Percentiles rank a stretch among this genome's conserved stretches.
phyloP scores from a whole-genome alignment of 768 basidiomycete species.

The Hypholoma sublateritium region DNA sequence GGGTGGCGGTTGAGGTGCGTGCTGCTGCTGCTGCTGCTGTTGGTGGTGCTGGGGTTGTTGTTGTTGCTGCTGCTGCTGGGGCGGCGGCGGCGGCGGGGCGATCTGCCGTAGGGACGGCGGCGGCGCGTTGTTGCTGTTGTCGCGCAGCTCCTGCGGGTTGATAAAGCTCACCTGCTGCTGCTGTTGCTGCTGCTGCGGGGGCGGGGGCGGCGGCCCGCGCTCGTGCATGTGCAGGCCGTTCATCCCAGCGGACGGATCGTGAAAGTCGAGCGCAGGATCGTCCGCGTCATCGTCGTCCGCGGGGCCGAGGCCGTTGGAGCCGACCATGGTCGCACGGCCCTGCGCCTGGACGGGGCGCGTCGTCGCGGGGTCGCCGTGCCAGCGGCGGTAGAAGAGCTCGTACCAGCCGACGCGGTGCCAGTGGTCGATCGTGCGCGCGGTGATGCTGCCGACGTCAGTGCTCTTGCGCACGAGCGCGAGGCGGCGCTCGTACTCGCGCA shows the following conservation, averaged over 20 bases:
- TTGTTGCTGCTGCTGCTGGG: slow-evolving; percentile 7
- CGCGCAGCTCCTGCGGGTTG: slow-evolving; percentile 41
- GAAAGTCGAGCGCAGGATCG: slow-evolving; percentile 49
- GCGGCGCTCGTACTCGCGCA: slow-evolving; percentile 72
- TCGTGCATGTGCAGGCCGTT: slow-evolving; percentile 33
- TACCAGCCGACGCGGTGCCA: slow-evolving; percentile 84
- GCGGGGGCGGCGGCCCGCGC: slow-evolving; percentile 25
- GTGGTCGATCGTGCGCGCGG: slow-evolving; percentile 71
- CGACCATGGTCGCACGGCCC: slow-evolving; percentile 31
- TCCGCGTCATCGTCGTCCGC: slow-evolving; percentile 51
- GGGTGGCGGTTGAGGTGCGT: not conserved
- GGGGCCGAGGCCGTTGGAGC: slow-evolving; percentile 12
- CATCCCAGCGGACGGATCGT: slow-evolving; percentile 30
- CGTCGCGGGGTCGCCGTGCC: slow-evolving; percentile 66
- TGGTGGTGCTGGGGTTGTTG: slow-evolving; percentile 12
- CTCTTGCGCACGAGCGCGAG: slow-evolving; percentile 64
- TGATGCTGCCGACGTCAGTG: slow-evolving; percentile 73
- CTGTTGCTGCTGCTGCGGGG: slow-evolving; percentile 19
- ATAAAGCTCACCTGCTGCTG: slow-evolving; percentile 35
- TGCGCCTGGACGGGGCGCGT: slow-evolving; percentile 41
- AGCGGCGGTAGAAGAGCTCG: slow-evolving; percentile 66
- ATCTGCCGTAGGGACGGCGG: not conserved
- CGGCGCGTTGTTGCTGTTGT: slow-evolving; percentile 23
- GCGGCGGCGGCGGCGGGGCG: slow-evolving; percentile 7
- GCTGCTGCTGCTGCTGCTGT: not conserved